A percentile compares a stretch with the other conserved stretches of the same genome.
Evolutionary conservation across 305 asterid species (phyloP).

Genomic region (Ajuga reptans): DNA sequence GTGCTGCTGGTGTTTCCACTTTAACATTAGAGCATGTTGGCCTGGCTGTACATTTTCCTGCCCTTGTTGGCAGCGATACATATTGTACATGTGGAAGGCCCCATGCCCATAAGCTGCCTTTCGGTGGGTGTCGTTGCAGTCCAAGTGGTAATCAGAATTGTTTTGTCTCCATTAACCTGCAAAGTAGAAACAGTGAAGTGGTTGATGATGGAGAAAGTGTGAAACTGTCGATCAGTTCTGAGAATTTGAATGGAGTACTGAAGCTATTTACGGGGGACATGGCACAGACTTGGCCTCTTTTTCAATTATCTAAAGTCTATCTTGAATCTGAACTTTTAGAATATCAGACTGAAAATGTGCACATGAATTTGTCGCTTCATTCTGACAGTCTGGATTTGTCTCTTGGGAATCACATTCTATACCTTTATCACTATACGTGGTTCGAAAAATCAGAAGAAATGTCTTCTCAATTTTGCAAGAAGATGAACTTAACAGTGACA

Average conservation of each 20-base stretch:
- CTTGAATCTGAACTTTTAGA: slow-evolving; percentile 47
- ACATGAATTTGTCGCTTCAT: slow-evolving; percentile 39
- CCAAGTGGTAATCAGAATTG: slow-evolving; percentile 39
- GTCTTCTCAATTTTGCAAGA: slow-evolving; percentile 40
- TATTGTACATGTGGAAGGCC: slow-evolving; percentile 29
- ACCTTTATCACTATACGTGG: slow-evolving; percentile 48
- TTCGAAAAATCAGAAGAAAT: slow-evolving; percentile 44
- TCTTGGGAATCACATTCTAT: slow-evolving; percentile 54
- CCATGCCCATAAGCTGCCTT: slow-evolving; percentile 30
- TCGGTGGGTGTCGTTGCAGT: slow-evolving; percentile 29
- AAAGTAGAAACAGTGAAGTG: slow-evolving; percentile 46
- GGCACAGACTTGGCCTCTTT: slow-evolving; percentile 58
- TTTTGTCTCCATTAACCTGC: slow-evolving; percentile 50
- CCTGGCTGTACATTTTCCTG: slow-evolving; percentile 57
- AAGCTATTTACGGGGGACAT: slow-evolving; percentile 38
- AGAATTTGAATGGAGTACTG: slow-evolving; percentile 48
- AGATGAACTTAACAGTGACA: slow-evolving; percentile 45
- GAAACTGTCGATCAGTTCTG: slow-evolving; percentile 42
- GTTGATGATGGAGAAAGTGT: slow-evolving; percentile 43
- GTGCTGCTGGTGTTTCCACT: slow-evolving; percentile 31
- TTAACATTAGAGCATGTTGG: slow-evolving; percentile 49
- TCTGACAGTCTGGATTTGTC: slow-evolving; percentile 63
- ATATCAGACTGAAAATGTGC: slow-evolving; percentile 31
- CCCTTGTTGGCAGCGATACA: slow-evolving; percentile 37
- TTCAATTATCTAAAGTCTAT: slow-evolving; percentile 59